Conservation (phyloP, 371 early-diverging fungal genomes). For the Rhizopus microsporus region DNA sequence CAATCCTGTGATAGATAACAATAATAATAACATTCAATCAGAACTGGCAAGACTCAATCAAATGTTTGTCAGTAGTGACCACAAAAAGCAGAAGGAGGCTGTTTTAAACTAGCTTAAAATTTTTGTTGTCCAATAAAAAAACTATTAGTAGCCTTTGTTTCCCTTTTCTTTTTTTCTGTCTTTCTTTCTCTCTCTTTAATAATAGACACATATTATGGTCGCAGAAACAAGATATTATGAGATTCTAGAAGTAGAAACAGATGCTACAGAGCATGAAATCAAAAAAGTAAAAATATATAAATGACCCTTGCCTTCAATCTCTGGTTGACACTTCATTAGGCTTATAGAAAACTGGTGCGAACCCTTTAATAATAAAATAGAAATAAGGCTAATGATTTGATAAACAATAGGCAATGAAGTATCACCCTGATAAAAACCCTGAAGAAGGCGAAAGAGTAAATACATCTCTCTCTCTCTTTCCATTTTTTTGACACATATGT, state of each 20-base stretch:
- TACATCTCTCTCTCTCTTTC: neutral
- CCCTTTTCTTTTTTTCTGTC: too few species aligned
- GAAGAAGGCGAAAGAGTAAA: slow-evolving; percentile 48
- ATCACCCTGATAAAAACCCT: slow-evolving; percentile 92
- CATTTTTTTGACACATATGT: neutral
- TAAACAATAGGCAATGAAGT: slow-evolving; percentile 78
- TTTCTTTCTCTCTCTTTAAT: too few species aligned
- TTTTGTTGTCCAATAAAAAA: too few species aligned
- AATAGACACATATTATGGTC: slow-evolving; percentile 50
- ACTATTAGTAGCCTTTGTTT: too few species aligned
- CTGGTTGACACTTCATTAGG: slow-evolving; percentile 41
- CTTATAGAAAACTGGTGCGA: slow-evolving; percentile 85
- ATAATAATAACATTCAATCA: slow-evolving; percentile 8
- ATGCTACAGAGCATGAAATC: slow-evolving; percentile 84
- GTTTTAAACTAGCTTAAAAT: too few species aligned
- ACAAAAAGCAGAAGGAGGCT: too few species aligned
- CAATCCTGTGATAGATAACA: slow-evolving; percentile 6
- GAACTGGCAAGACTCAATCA: slow-evolving; percentile 26
- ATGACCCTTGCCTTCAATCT: neutral
- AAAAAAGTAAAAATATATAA: slow-evolving; percentile 60
- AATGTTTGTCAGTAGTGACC: slow-evolving; percentile 7
- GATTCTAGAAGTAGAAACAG: slow-evolving; percentile 79
- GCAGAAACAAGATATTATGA: slow-evolving; percentile 92
- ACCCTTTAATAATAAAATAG: neutral
- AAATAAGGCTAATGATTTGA: neutral